Conservation (phyloP, 2,329 filamentous ascomycete genomes). For the Botrytis cinerea region DNA sequence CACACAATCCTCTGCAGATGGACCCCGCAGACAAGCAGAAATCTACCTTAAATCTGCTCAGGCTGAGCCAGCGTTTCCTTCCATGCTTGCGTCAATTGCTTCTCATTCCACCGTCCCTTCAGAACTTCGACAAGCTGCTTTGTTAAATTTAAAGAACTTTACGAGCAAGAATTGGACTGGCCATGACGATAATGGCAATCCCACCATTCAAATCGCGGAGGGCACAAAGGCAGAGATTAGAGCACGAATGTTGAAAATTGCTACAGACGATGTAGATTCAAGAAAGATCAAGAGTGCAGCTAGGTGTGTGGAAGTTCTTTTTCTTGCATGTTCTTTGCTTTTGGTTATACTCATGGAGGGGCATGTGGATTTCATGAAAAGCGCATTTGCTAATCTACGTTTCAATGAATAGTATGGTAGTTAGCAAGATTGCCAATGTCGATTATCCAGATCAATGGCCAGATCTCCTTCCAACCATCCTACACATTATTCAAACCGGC, state of each 20-base stretch:
- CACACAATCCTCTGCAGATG: conserved; percentile 77
- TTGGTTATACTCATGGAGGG: not conserved
- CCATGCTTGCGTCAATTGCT: conserved; percentile 78
- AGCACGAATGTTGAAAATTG: conserved; percentile 73
- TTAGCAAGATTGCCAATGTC: conserved; percentile 89
- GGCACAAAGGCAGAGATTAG: conserved; percentile 73
- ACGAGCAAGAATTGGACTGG: conserved; percentile 83
- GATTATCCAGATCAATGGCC: conserved; percentile 97
- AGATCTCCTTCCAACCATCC: conserved; percentile 76
- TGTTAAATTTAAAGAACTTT: conserved; percentile 79
- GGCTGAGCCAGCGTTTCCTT: conserved; percentile 68
- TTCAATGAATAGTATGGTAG: conserved; percentile 56
- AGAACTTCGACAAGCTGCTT: conserved; percentile 78
- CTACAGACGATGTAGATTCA: conserved; percentile 68
- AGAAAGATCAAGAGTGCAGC: conserved; percentile 87
- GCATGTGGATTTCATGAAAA: not conserved
- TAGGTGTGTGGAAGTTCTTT: conserved; percentile 58
- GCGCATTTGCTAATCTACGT: conserved; percentile 22
- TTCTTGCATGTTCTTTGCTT: not conserved
- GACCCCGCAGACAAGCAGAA: conserved; percentile 82
- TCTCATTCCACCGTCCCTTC: conserved; percentile 72
- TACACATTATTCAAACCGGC: conserved; percentile 74
- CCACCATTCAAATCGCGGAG: conserved; percentile 66
- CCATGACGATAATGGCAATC: conserved; percentile 61
- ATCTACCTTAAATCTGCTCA: conserved; percentile 48